Base-by-base conservation (phyloP, 169 alveolate genomes). In the Cryptosporidium muris region DNA sequence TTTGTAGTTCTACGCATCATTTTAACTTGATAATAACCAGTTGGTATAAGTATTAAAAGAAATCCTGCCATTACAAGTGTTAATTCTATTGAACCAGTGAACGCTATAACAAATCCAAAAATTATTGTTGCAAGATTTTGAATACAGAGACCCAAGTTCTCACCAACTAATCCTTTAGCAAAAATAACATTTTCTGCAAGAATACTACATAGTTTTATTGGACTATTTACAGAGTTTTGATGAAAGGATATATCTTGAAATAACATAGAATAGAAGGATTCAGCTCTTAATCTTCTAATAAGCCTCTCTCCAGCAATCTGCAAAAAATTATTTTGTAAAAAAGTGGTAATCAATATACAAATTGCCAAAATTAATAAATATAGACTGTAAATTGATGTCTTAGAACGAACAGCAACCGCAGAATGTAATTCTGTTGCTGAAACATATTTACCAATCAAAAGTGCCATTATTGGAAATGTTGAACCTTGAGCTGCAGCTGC, bases 281-380 rank as follows among this genome's bases (percentile, higher is more conserved):
- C 85, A 40, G 85, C 85, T 43, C 85, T 74, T 11, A 74, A 52
- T 42, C 85, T 74, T 37, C 54, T 74, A 42, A 74, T 43, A 4
- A 74, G 63, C 43, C 67, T 63, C 49, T 74, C 85, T 4, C 85
- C 85, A 36, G 68, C 54, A 14, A 74, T 74, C 7, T 74, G 85
- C 14, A 74, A 54, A 37, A 74, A 74, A 34, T 66, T 58, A 58
- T 74, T 74, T 14, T 74, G 85, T 4, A 63, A 63, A 45, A 60
- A 74, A 6, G 85, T 74, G 36, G 67, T 74, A 9, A 74, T 14
- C 25, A 74, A 74, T 40, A 74, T 74, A 5, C 45, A 38, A 25
- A 58, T 42, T 6, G 85, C 85, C 7, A 74, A 34, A 25, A 74
- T 25, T 7, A 74, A 49, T 34, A 74, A 74, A n/a, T 74, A 74